Percentiles rank a stretch among this genome's conserved stretches.
phyloP scores from a whole-genome alignment of 2,329 filamentous ascomycete genomes.

The Aspergillus cejpii region DNA sequence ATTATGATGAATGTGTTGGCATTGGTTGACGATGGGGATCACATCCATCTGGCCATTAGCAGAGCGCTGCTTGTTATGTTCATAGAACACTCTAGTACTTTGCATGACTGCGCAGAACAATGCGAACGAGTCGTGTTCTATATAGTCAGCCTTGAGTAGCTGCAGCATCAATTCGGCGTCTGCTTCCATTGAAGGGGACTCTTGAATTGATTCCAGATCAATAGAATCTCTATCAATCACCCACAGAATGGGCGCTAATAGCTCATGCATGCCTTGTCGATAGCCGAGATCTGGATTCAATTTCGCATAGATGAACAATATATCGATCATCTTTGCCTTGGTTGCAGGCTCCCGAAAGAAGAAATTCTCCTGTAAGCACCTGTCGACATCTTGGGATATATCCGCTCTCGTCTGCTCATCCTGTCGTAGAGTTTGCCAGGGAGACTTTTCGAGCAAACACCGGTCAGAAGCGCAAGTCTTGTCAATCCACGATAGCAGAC shows the following conservation, averaged over 20 bases:
- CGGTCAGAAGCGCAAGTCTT: slow-evolving; percentile 17
- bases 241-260: slow-evolving; percentile 82
- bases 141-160: slow-evolving; percentile 62
- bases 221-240: slow-evolving; percentile 77
- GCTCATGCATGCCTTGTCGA: slow-evolving; percentile 97
- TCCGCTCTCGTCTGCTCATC: slow-evolving; percentile 81
- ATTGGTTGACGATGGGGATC: slow-evolving; percentile 75
- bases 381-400: slow-evolving; percentile 88
- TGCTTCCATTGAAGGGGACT: slow-evolving; percentile 24
- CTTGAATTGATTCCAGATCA: slow-evolving; percentile 40
- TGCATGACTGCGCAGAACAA: slow-evolving; percentile 86
- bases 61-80: slow-evolving; percentile 51
- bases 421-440: slow-evolving; percentile 78
- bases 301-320: slow-evolving; percentile 93
- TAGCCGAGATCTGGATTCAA: slow-evolving; percentile 82
- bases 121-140: slow-evolving; percentile 87
- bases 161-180: slow-evolving; percentile 54
- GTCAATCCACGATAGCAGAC: slow-evolving; percentile 39
- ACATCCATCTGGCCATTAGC: slow-evolving; percentile 44
- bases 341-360: slow-evolving; percentile 77
- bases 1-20: slow-evolving; percentile 77
- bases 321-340: slow-evolving; percentile 75
- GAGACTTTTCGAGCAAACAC: slow-evolving; percentile 56
- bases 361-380: slow-evolving; percentile 80
- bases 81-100: slow-evolving; percentile 77